A percentile compares a stretch with the other conserved stretches of the same genome.
These are phyloP conservation scores for Coemansia sp. DNA, from an alignment of 192 early-diverging fungal genomes.

Conservation along the genomic window DNA sequence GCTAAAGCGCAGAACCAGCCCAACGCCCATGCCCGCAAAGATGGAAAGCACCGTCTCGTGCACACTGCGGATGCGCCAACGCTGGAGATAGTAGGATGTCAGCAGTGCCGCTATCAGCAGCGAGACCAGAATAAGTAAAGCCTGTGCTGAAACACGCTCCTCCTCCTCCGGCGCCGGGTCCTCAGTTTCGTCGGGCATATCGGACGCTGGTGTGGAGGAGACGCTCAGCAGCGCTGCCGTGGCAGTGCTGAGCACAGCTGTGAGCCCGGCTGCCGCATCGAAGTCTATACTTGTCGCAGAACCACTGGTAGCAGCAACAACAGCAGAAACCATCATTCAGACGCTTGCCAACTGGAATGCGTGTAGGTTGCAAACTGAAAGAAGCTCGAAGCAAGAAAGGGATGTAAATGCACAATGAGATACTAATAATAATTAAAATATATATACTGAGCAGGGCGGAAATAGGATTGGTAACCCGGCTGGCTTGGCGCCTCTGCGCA, in stretches of 20 bases:
- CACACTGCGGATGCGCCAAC: conserved; percentile 80
- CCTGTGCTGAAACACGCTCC: conserved; percentile 76
- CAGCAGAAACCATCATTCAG: neutral
- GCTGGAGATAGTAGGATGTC: conserved; percentile 86
- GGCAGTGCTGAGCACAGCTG: conserved; percentile 4
- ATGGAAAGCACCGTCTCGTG: conserved; percentile 97
- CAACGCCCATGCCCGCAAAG: conserved; percentile 69
- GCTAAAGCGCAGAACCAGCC: conserved; percentile 48
- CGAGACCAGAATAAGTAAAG: conserved; percentile 81
- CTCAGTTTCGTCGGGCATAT: conserved; percentile 9
- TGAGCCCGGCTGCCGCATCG: neutral
- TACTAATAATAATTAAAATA: neutral
- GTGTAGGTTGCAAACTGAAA: neutral
- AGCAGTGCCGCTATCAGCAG: conserved; percentile 83
- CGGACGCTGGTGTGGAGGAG: neutral
- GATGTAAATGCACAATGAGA: neutral
- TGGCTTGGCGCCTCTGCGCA: neutral
- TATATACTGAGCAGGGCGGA: neutral
- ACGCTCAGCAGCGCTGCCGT: conserved; percentile 1
- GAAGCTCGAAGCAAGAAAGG: neutral
- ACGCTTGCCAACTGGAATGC: neutral
- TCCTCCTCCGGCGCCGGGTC: conserved; percentile 58
- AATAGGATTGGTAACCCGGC: neutral
- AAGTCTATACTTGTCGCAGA: neutral
- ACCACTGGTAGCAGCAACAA: conserved; percentile 8